Evolutionary conservation across 73 alveolate species (phyloP).

Genomic region (Stentor roeselii): DNA sequence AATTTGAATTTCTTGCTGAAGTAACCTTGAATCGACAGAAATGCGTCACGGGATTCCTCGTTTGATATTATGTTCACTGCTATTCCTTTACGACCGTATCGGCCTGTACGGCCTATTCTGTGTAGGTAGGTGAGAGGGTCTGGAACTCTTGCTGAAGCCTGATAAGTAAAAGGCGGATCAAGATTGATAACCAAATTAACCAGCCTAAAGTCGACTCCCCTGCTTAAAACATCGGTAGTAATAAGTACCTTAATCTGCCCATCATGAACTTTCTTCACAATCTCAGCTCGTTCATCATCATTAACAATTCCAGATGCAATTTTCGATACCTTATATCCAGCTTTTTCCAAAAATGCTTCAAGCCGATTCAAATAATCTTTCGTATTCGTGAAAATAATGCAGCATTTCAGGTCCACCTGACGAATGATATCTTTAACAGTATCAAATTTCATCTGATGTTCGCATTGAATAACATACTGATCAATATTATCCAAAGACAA

Average conservation of each 20-base stretch:
- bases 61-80: slow-evolving; percentile 44
- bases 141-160: neutral
- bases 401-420: neutral
- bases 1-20: neutral
- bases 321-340: slow-evolving; percentile 39
- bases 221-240: slow-evolving; percentile 62
- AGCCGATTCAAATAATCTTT: neutral
- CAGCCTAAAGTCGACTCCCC: slow-evolving; percentile 66
- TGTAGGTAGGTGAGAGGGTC: slow-evolving; percentile 36
- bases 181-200: slow-evolving; percentile 60
- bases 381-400: slow-evolving; percentile 3
- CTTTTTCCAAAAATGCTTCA: slow-evolving; percentile 23
- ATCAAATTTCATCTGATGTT: neutral
- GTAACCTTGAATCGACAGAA: neutral
- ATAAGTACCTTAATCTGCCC: slow-evolving; percentile 47
- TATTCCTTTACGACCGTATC: slow-evolving; percentile 58
- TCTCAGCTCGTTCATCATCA: slow-evolving; percentile 52
- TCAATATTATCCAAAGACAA: slow-evolving; percentile 12
- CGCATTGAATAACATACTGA: slow-evolving; percentile 3
- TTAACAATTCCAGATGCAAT: slow-evolving; percentile 56
- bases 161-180: slow-evolving; percentile 49
- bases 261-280: slow-evolving; percentile 45
- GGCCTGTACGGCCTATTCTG: slow-evolving; percentile 59
- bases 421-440: neutral
- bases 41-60: neutral